phyloP scores from a whole-genome alignment of 1,284 basidiomycete genomes.

The Cryptococcus hybrid region DNA sequence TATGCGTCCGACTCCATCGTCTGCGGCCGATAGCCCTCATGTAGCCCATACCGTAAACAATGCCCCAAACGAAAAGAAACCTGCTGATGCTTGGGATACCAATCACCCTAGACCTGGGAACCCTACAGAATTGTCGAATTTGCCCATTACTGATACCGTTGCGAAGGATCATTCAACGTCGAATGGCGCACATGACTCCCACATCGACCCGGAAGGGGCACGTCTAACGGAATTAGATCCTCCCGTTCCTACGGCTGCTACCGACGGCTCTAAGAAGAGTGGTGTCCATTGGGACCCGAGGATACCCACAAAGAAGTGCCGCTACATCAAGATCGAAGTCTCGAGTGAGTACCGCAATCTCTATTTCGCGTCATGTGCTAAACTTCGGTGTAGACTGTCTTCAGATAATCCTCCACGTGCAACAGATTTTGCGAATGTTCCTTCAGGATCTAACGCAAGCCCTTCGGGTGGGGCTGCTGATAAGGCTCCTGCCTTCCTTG shows the following conservation, averaged over 20 bases:
- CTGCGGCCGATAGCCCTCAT: neutral
- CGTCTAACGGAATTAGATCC: neutral
- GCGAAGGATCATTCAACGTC: neutral
- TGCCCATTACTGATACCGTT: slow-evolving; percentile 4
- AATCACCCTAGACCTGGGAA: slow-evolving; percentile 25
- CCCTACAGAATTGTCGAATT: slow-evolving; percentile 6
- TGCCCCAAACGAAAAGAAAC: slow-evolving; percentile 9
- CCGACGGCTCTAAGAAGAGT: slow-evolving; percentile 12
- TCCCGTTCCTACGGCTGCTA: neutral
- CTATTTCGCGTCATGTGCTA: neutral
- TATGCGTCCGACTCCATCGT: neutral
- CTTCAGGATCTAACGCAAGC: neutral
- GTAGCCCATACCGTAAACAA: slow-evolving; percentile 5
- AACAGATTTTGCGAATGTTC: slow-evolving; percentile 3
- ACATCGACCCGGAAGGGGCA: too few relatives aligned
- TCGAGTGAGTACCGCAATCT: slow-evolving; percentile 15
- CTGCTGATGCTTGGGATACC: slow-evolving; percentile 29
- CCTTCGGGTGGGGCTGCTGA: neutral
- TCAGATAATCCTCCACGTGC: neutral
- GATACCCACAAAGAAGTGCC: slow-evolving; percentile 20
- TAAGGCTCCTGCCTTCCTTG: neutral
- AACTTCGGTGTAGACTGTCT: neutral
- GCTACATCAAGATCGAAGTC: slow-evolving; percentile 3
- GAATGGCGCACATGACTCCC: too few relatives aligned
- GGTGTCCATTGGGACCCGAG: slow-evolving; percentile 27